phyloP scores from a whole-genome alignment of 306 rosid genomes.

The Prunus mira region DNA sequence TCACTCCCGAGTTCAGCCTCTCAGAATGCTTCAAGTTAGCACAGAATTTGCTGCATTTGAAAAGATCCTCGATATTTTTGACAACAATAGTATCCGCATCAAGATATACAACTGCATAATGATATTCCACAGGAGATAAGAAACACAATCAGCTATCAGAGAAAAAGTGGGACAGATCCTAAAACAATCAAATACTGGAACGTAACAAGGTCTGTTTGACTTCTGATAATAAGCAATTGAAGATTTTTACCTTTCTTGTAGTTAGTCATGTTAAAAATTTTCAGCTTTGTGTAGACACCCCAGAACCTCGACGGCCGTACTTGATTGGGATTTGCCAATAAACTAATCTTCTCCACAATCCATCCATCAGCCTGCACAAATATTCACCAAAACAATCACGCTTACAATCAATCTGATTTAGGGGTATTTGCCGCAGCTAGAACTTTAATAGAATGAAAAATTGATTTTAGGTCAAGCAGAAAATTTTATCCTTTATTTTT shows the following conservation, averaged over 20 bases:
- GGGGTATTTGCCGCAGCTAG: not conserved
- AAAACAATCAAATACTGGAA: not conserved
- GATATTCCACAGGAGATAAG: slow-evolving; percentile 14
- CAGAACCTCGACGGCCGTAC: slow-evolving; percentile 91
- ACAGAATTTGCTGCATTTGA: slow-evolving; percentile 87
- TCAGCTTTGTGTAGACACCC: slow-evolving; percentile 98
- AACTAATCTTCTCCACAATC: slow-evolving; percentile 85
- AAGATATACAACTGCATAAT: slow-evolving; percentile 87
- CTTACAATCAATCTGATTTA: not conserved
- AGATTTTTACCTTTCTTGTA: slow-evolving; percentile 69
- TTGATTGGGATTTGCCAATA: slow-evolving; percentile 92
- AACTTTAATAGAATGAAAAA: not conserved
- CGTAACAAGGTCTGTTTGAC: not conserved
- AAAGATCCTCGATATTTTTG: slow-evolving; percentile 83
- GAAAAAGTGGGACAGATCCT: not conserved
- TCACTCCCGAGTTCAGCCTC: slow-evolving; percentile 95
- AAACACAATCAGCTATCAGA: not conserved
- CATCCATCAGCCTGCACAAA: slow-evolving; percentile 90
- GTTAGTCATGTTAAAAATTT: slow-evolving; percentile 89
- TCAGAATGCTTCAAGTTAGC: slow-evolving; percentile 99
- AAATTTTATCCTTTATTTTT: not conserved
- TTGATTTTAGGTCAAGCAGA: not conserved
- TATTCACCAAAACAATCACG: slow-evolving; percentile 8
- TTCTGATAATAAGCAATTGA: slow-evolving; percentile 2
- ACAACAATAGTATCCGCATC: slow-evolving; percentile 97